Base-by-base conservation (phyloP, 2,329 filamentous ascomycete genomes). In the Leptoxyphium fumago region DNA sequence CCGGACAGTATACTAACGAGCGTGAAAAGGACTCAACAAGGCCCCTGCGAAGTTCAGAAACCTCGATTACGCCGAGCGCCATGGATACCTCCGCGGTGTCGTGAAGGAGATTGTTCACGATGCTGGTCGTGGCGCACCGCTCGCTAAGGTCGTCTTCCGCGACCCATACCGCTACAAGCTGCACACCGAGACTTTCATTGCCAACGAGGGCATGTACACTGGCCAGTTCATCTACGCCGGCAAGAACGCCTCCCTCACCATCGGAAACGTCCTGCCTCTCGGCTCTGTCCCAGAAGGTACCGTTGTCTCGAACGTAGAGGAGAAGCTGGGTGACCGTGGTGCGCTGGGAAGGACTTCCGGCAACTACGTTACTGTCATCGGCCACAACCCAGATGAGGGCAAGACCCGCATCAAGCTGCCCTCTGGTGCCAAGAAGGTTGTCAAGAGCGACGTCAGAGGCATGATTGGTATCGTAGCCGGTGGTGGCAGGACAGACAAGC, bases 161-260 rank as follows among this genome's bases (percentile, higher is more conserved):
- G 84, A 94, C 73, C 87, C 91, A 63, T 98, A 98, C 83, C 80
- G 81, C 72, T 96, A 85, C 84, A 94, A 94, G 82, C 82, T 88
- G 68, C 75, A 87, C 69, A 89, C 83, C 70, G 88, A 98, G 82
- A 98, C 91, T 61, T 95, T 98, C 82, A 98, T 98, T 67, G 91
- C 91, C 73, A 98, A 96, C 75, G 91, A 96, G 78, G 91, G 91
- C 76, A 95, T 96, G 88, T 98, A 96, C 85, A 95, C 91, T 58
- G 91, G 91, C 69, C 91, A 98, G 74, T 98, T 98, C 80, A 87
- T 98, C 82, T 98, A 98, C 74, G 91, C 89, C 67, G 91, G 91
- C 69, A 98, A 98, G 86, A 91, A 94, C 75, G 91, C 91, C 63
- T 77, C 82, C 57, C 80, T 98, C 65, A 96, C 84, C 64, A 82